Conservation (phyloP, 2,329 filamentous ascomycete genomes). For the Neofusicoccum parvum region DNA sequence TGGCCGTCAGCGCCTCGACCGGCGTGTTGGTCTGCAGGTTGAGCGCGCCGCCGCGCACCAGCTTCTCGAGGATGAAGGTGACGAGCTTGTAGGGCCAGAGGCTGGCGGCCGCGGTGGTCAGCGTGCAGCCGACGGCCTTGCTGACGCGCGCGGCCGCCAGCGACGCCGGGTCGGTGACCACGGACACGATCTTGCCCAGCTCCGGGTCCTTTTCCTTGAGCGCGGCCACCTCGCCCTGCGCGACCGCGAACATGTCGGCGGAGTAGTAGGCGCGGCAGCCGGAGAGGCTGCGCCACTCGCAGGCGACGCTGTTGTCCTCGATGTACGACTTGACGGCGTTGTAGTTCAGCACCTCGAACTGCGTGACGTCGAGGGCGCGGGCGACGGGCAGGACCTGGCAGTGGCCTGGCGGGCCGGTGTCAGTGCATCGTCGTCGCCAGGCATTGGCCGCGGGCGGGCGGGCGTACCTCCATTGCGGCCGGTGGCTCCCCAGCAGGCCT, state of each 20-base stretch:
- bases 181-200: constrained; percentile 49
- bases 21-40: constrained; percentile 78
- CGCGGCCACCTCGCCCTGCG: constrained; percentile 52
- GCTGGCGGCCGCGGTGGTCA: constrained; percentile 66
- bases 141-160: constrained; percentile 55
- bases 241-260: constrained; percentile 56
- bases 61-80: constrained; percentile 66
- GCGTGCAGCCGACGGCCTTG: constrained; percentile 59
- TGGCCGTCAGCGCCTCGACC: constrained; percentile 45
- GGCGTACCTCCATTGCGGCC: constrained; percentile 51
- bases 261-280: constrained; percentile 68
- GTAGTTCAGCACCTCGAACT: constrained; percentile 74
- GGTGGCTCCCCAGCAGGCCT: constrained; percentile 82
- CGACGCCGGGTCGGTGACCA: constrained; percentile 44
- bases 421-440: neutral
- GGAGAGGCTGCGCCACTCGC: constrained; percentile 67
- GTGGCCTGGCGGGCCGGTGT: constrained; percentile 48
- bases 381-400: constrained; percentile 73
- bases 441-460: neutral
- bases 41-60: constrained; percentile 55
- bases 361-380: constrained; percentile 60
- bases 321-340: constrained; percentile 62
- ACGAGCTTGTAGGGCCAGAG: constrained; percentile 87
- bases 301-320: constrained; percentile 60
- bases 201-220: constrained; percentile 59